phyloP scores from a whole-genome alignment of 1,284 basidiomycete species.

The Tranzscheliella williamsii region DNA sequence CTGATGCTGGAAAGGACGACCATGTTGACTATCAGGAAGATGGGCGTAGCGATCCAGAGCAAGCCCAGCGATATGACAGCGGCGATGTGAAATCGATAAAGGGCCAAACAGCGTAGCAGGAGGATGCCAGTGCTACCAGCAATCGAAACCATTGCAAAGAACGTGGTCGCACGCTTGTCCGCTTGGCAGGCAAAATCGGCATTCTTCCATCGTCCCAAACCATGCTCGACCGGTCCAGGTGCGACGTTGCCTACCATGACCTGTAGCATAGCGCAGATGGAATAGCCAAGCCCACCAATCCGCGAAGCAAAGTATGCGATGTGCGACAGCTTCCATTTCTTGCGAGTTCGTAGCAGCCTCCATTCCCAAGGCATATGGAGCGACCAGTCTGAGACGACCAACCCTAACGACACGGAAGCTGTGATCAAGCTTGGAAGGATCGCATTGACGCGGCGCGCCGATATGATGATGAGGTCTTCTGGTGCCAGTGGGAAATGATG shows the following conservation, averaged over 20 bases:
- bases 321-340: slow-evolving; percentile 41
- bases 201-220: slow-evolving; percentile 26
- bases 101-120: slow-evolving; percentile 27
- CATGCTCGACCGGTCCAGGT: slow-evolving; percentile 15
- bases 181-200: slow-evolving; percentile 34
- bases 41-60: slow-evolving; percentile 32
- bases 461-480: slow-evolving; percentile 30
- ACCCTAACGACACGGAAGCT: slow-evolving; percentile 27
- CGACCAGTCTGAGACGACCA: slow-evolving; percentile 39
- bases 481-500: neutral
- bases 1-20: slow-evolving; percentile 23
- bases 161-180: slow-evolving; percentile 21
- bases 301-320: slow-evolving; percentile 41
- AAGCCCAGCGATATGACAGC: slow-evolving; percentile 23
- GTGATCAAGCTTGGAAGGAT: slow-evolving; percentile 28
- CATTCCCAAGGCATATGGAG: slow-evolving; percentile 39
- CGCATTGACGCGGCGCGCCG: slow-evolving; percentile 27
- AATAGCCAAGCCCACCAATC: slow-evolving; percentile 26
- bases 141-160: slow-evolving; percentile 32
- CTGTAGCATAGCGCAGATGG: slow-evolving; percentile 23
- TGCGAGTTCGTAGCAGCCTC: slow-evolving; percentile 23
- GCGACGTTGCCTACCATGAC: slow-evolving; percentile 25
- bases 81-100: slow-evolving; percentile 30
- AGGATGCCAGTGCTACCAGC: slow-evolving; percentile 38
- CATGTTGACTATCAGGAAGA: slow-evolving; percentile 29